Conservation (phyloP, 805 yeast genomes). For the Candida krabiensis region DNA sequence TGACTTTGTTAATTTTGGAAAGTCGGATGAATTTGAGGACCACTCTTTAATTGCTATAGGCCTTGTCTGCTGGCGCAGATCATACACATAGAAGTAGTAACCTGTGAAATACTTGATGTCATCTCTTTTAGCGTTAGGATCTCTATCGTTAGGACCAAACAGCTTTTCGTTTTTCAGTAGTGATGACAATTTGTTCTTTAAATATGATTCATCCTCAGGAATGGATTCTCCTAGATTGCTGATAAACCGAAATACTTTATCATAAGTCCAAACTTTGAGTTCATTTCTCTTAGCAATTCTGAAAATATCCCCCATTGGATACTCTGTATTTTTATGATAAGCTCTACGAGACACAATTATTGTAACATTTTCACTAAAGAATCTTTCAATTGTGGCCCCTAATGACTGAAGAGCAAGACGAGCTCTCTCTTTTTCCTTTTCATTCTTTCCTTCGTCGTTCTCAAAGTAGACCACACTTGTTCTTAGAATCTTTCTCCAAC, state of each 20-base stretch:
- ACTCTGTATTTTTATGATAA: conserved; percentile 39
- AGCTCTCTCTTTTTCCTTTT: conserved; percentile 36
- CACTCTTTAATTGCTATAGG: conserved; percentile 87
- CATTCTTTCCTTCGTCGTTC: conserved; percentile 35
- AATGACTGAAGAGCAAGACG: conserved; percentile 37
- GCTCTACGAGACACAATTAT: conserved; percentile 74
- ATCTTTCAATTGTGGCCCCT: conserved; percentile 58
- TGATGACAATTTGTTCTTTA: conserved; percentile 45
- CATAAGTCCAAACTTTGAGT: conserved; percentile 85
- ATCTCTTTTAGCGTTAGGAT: conserved; percentile 79
- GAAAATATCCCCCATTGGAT: conserved; percentile 62
- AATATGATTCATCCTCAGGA: conserved; percentile 24
- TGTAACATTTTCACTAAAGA: conserved; percentile 64
- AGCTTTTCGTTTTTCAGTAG: conserved; percentile 81
- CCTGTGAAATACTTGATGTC: conserved; percentile 81
- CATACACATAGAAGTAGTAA: conserved; percentile 76
- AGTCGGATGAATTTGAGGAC: conserved; percentile 44
- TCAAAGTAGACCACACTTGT: conserved; percentile 60
- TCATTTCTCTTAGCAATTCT: conserved; percentile 58
- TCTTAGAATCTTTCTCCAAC: conserved; percentile 60
- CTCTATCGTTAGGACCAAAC: conserved; percentile 86
- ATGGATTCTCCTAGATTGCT: conserved; percentile 53
- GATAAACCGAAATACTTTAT: conserved; percentile 79
- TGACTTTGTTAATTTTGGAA: conserved; percentile 61
- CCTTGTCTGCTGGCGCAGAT: conserved; percentile 70